Evolutionary conservation across 2,329 filamentous ascomycete species (phyloP).

Genomic region (Colletotrichum lentis): DNA sequence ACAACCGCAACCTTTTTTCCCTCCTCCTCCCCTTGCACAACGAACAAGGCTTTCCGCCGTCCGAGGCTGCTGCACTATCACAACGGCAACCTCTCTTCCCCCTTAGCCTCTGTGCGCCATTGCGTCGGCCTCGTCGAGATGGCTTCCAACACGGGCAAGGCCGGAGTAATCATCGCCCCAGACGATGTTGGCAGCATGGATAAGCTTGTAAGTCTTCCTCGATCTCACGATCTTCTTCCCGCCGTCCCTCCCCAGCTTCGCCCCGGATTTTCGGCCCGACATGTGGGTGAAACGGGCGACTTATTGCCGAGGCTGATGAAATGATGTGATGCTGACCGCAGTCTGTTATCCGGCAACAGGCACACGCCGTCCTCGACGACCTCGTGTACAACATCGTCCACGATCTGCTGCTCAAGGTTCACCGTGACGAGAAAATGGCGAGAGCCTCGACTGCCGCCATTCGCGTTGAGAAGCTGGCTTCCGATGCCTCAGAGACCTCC

Average conservation of each 20-base stretch:
- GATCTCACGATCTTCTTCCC: neutral
- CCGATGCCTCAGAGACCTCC: conserved; percentile 62
- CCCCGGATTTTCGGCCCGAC: neutral
- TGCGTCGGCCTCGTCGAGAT: conserved; percentile 42
- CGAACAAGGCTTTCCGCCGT: conserved; percentile 31
- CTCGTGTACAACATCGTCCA: conserved; percentile 79
- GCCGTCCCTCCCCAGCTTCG: neutral
- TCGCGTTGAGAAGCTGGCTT: conserved; percentile 68
- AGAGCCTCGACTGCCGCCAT: conserved; percentile 72
- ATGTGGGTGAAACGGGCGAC: neutral
- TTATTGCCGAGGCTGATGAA: neutral
- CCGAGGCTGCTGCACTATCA: conserved; percentile 28
- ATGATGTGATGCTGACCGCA: conserved; percentile 22
- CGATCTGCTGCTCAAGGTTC: conserved; percentile 76
- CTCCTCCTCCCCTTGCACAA: conserved; percentile 15
- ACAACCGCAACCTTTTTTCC: conserved; percentile 3
- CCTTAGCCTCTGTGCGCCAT: conserved; percentile 23
- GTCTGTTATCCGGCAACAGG: conserved; percentile 49
- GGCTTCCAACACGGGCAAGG: conserved; percentile 60
- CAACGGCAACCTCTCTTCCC: conserved; percentile 14
- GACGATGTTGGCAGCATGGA: conserved; percentile 63
- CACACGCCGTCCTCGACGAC: conserved; percentile 75
- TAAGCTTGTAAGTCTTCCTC: conserved; percentile 63
- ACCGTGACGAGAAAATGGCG: conserved; percentile 80
- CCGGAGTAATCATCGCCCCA: conserved; percentile 64